Evolutionary conservation across 2,329 filamentous ascomycete species (phyloP), one percentile per base, ranked within the genome.

Genomic region (Xylaria sp.): DNA sequence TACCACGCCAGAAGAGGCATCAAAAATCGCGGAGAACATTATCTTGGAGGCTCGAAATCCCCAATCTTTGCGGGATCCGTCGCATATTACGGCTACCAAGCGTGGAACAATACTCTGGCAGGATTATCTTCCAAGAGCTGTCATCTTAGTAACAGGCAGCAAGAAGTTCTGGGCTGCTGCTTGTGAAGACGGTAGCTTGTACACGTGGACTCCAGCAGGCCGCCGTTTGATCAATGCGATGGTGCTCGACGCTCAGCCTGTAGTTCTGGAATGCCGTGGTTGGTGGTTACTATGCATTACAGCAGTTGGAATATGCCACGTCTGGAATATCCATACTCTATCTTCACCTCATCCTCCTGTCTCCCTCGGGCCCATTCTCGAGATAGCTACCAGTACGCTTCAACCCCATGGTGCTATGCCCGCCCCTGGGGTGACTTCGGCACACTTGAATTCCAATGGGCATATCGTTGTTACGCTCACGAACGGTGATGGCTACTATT

Each of bases 401-500:
- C 91, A 92, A 63, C 88, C 89, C 7, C 93, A 97, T 76, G 88
- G 83, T 0, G 85, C 93, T 3, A 94, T 92, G 10, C 87, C 89
- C 3, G 93, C 88, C 0, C 95, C 96, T 0, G 92, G 93, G 13
- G 88, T 99, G 42, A 97, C 96, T 4, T 96, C 95, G 59, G 96
- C 94, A 2, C 91, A 96, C 54, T 86, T 99, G 62, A 99, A 97
- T 79, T 93, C 93, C 0, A 90, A 90, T 63, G 97, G 96, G 1
- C 88, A 93, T 53, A 87, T 98, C 23, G 86, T 98, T 28, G 88
- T 98, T n/a, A 96, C 93, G 0, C 86, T 99, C 67, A 96, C 92
- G 28, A 98, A 97, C 74, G 96, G 96, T 23, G 95, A 99, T 75
- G 96, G 96, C 1, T 99, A 94, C 80, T 90, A 90, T 62, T 99